phyloP scores from a whole-genome alignment of 495 filamentous ascomycete species.

The Lepraria neglecta region DNA sequence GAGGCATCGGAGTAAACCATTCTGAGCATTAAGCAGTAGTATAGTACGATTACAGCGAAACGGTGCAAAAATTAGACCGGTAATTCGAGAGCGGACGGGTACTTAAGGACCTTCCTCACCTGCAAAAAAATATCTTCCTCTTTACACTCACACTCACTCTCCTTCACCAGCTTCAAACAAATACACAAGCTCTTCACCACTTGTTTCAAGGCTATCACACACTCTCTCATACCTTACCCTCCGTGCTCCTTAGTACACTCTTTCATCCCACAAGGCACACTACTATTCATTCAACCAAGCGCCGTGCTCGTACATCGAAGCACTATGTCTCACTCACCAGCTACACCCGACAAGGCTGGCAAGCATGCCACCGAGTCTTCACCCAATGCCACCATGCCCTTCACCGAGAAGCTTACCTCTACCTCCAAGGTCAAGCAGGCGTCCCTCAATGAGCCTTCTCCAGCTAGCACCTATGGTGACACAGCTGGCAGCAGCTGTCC shows the following conservation, averaged over 20 bases:
- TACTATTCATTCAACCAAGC: not conserved
- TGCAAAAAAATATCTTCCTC: not conserved
- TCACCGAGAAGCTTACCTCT: constrained; percentile 19
- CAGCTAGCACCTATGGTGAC: constrained; percentile 37
- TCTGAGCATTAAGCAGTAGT: not conserved
- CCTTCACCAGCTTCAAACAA: not conserved
- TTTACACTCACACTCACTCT: constrained; percentile 1
- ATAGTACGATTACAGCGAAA: constrained; percentile 1
- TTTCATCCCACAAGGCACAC: not conserved
- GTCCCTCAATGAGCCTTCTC: constrained; percentile 32
- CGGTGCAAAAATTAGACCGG: not conserved
- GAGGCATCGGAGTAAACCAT: no score
- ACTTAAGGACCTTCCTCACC: constrained; percentile 2
- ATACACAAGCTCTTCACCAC: not conserved
- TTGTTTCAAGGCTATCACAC: not conserved
- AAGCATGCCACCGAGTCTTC: not conserved
- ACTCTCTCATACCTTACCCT: not conserved
- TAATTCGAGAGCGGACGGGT: not conserved
- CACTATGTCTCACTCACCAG: constrained; percentile 26
- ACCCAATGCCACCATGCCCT: constrained; percentile 14
- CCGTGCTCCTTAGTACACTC: not conserved
- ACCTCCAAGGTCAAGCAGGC: constrained; percentile 17
- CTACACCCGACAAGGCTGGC: constrained; percentile 24
- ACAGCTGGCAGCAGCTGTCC: constrained; percentile 31
- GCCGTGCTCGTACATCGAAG: not conserved